Evolutionary conservation across 805 yeast species (phyloP), one percentile per base, ranked within the genome.

Genomic region (Kazachstania bromeliacearum): DNA sequence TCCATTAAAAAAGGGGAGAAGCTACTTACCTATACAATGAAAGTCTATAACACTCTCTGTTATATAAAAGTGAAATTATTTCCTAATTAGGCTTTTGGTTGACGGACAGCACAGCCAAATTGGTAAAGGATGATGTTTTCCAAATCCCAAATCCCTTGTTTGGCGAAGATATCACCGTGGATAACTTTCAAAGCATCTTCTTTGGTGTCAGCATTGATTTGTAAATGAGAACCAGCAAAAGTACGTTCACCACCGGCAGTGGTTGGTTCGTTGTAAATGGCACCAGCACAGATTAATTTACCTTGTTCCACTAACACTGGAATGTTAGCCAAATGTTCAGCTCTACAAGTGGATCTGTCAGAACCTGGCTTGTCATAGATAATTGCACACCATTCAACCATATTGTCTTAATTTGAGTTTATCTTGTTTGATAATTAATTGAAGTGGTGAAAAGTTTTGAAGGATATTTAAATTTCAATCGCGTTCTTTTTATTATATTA

Each of bases 61-160:
- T 28, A 29, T 18, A 28, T 28, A 8, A 12, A 20, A 5, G 8
- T 18, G 2, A n/a, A n/a, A 28, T 13, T 7, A 18, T 14, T 21
- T 18, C 5, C 7, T 4, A 19, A 20, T 33, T 40, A 39, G 26
- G 60, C 59, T 43, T 57, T 61, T 14, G 60, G 63, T 34, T 59
- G 46, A 54, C 75, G 68, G 36, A 61, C 66, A 32, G 72, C 73
- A 47, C 68, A 59, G 14, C 66, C 68, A 36, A 53, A 55, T 31
- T 85, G 85, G 50, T 72, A 68, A 27, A 79, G 71, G 44, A 77
- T 50, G 14, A 71, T 78, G 37, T 66, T 69, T 26, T 73, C 73
- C 41, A 81, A 53, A 54, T 84, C 94, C 94, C 94, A 84, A 41
- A 84, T 70, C 2, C 85, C 88, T 24, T 67, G 65, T 46, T 65